Conservation (phyloP, 202 grass and related monocot genomes). For the Setaria viridis region DNA sequence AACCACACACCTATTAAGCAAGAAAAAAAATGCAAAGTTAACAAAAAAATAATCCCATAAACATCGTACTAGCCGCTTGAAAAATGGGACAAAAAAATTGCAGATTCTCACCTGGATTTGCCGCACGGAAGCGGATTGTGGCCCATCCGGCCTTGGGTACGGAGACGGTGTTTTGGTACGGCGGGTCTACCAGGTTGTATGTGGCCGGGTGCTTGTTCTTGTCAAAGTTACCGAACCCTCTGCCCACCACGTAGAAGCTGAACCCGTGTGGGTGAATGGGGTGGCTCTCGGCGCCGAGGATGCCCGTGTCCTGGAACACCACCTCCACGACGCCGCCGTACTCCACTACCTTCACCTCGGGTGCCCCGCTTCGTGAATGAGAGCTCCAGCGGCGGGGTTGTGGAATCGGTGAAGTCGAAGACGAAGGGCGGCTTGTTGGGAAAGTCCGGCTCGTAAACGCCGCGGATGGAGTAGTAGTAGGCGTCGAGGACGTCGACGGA, state of each 20-base stretch:
- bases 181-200: slow-evolving; percentile 57
- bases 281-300: slow-evolving; percentile 62
- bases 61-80: neutral
- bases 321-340: slow-evolving; percentile 67
- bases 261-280: slow-evolving; percentile 76
- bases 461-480: slow-evolving; percentile 49
- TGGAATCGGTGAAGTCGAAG: slow-evolving; percentile 58
- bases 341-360: slow-evolving; percentile 59
- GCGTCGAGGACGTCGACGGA: slow-evolving; percentile 52
- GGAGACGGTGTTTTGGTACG: slow-evolving; percentile 61
- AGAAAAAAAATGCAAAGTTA: neutral
- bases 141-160: slow-evolving; percentile 67
- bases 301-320: slow-evolving; percentile 64
- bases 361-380: slow-evolving; percentile 37
- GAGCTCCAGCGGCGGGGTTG: neutral
- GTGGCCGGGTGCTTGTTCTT: slow-evolving; percentile 28
- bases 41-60: neutral
- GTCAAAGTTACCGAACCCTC: slow-evolving; percentile 53
- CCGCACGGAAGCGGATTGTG: slow-evolving; percentile 56
- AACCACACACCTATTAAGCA: neutral
- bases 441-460: slow-evolving; percentile 50
- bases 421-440: slow-evolving; percentile 46
- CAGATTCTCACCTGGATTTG: slow-evolving; percentile 60
- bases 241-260: slow-evolving; percentile 69
- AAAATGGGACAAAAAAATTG: neutral